Evolutionary conservation across 2,329 filamentous ascomycete genomes (phyloP).

Genomic region (Ophiosphaerella narmari): DNA sequence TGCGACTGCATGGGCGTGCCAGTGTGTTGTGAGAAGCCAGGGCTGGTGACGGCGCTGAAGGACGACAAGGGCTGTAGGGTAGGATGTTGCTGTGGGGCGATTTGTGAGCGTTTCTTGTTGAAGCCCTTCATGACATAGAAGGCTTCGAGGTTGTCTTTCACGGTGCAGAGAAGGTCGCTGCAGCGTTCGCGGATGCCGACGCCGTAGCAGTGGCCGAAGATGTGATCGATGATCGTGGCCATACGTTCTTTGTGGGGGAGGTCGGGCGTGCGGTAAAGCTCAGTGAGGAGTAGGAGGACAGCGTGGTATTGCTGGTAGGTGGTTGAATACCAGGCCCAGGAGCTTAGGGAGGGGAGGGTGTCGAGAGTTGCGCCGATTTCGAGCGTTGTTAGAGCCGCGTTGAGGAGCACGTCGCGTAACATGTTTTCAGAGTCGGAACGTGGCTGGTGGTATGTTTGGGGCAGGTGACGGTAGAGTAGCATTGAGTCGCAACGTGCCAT

Average conservation of each 20-base stretch:
- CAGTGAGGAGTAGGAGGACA: conserved; percentile 43
- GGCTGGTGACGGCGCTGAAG: conserved; percentile 16
- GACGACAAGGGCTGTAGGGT: conserved; percentile 29
- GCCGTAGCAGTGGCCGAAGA: conserved; percentile 47
- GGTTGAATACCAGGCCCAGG: conserved; percentile 46
- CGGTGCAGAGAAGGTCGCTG: conserved; percentile 41
- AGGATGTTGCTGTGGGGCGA: conserved; percentile 34
- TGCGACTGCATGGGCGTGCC: conserved; percentile 16
- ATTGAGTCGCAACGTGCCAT: conserved; percentile 47
- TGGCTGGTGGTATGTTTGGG: conserved; percentile 38
- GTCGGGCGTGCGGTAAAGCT: conserved; percentile 44
- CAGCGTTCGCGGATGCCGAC: conserved; percentile 42
- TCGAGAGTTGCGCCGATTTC: conserved; percentile 47
- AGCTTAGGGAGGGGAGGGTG: conserved; percentile 39
- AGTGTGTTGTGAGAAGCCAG: conserved; percentile 14
- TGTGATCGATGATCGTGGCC: conserved; percentile 47
- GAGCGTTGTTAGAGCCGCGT: conserved; percentile 42
- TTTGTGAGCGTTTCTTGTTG: conserved; percentile 31
- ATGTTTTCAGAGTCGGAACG: conserved; percentile 45
- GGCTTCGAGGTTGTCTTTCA: conserved; percentile 46
- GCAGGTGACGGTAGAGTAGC: conserved; percentile 46
- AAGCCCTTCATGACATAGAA: conserved; percentile 47
- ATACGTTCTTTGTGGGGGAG: conserved; percentile 42
- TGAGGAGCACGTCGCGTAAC: conserved; percentile 43
- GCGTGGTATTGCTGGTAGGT: conserved; percentile 48